Percentiles rank a stretch among this genome's conserved stretches.
phyloP scores from a whole-genome alignment of 208 protist genomes.

The Angomonas deanei region DNA sequence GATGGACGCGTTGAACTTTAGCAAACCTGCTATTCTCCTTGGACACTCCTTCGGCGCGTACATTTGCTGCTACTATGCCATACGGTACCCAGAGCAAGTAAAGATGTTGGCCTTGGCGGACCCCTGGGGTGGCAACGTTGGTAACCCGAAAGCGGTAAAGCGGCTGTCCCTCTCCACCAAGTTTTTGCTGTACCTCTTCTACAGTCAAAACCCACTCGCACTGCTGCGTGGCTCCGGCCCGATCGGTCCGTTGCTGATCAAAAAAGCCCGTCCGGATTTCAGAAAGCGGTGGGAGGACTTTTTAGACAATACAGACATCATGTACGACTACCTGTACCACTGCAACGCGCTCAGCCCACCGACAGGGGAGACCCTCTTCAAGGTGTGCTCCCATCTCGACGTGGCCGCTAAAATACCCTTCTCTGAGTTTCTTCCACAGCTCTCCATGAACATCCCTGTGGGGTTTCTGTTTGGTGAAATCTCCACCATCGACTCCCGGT shows the following conservation, averaged over 20 bases:
- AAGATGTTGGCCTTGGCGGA: constrained; percentile 36
- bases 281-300: constrained; percentile 30
- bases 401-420: constrained; percentile 47
- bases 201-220: constrained; percentile 28
- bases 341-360: constrained; percentile 50
- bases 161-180: constrained; percentile 16
- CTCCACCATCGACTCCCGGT: constrained; percentile 37
- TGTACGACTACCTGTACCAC: constrained; percentile 77
- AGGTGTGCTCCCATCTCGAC: constrained; percentile 45
- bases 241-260: constrained; percentile 34
- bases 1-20: constrained; percentile 28
- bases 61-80: constrained; percentile 37
- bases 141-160: constrained; percentile 17
- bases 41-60: constrained; percentile 64
- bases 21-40: constrained; percentile 29
- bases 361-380: constrained; percentile 47
- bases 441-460: constrained; percentile 21
- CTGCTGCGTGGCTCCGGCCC: constrained; percentile 43
- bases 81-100: constrained; percentile 22
- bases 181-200: constrained; percentile 27
- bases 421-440: constrained; percentile 22
- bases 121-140: constrained; percentile 50
- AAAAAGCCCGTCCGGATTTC: constrained; percentile 45
- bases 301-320: constrained; percentile 28
- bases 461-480: constrained; percentile 43